Base-by-base conservation (phyloP, 257 asterid species). In the Cordia subcordata region DNA sequence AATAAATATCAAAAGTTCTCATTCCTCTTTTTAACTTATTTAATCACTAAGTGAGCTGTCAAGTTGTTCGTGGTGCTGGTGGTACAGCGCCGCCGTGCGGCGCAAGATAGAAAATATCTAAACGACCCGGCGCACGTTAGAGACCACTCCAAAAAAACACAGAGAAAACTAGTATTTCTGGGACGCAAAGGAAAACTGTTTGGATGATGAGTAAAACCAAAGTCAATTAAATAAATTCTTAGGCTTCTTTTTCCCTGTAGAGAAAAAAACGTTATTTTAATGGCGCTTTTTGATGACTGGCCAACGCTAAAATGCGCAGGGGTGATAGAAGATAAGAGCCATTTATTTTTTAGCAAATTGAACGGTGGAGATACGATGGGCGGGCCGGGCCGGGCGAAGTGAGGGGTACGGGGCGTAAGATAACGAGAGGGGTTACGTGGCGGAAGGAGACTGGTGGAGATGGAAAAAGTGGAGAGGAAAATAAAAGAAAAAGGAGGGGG, bases 251-350 rank as follows among this genome's bases (percentile, higher is more conserved):
- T 52, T 6, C 68, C 64, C 21, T 27, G 35, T 27, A 27, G 35
- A 27, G 21, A 18, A 42, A 21, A 14, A 42, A 42, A 60, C 23
- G 63, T 23, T 76, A 76, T 55, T 71, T 68, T 81, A 65, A 59
- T 69, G 56, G 75, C 75, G 68, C 80, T 74, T 58, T 76, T 65
- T 55, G 4, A 6, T 32, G 65, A 67, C 62, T 78, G 35, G 71
- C 33, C 55, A 33, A 27, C 5, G 70, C 82, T 74, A 74, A 60
- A 58, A 55, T 69, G 68, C 68, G 74, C 80, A 15, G 21, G 18
- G 16, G 13, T 12, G 56, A n/a, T 13, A 19, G 50, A 27, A 23
- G 52, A 54, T 71, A 35, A 11, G 18, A 56, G 11, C 64, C 71
- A 76, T 60, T 13, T 18, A 18, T 13, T 27, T n/a, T 27, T 27